Percentiles rank a stretch among this genome's conserved stretches.
These are phyloP conservation scores for Tulasnella sp. DNA, from an alignment of 768 basidiomycete species.

Conservation along the genomic window DNA sequence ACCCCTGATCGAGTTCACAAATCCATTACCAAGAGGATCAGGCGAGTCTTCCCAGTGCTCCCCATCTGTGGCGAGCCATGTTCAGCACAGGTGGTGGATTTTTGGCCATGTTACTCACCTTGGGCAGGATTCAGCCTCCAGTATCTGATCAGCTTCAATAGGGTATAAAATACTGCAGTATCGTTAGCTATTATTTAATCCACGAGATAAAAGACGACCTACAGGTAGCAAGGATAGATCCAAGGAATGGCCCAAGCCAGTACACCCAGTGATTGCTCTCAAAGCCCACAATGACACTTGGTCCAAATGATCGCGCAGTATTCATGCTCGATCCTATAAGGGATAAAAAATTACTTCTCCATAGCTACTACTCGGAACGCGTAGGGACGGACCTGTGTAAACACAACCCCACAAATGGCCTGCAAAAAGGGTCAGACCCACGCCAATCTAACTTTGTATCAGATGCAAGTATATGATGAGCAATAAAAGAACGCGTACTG, in stretches of 20 bases:
- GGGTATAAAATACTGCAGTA: slow-evolving; percentile 40
- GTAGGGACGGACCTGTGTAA: too few species aligned
- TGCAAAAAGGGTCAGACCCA: slow-evolving; percentile 51
- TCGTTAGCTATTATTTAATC: slow-evolving; percentile 45
- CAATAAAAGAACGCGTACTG: too few species aligned
- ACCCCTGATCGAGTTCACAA: too few species aligned
- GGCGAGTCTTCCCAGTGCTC: too few species aligned
- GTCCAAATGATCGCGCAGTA: slow-evolving; percentile 55
- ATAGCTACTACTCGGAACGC: background rate
- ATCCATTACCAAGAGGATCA: too few species aligned
- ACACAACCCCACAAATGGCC: slow-evolving; percentile 43
- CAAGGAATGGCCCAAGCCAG: slow-evolving; percentile 59
- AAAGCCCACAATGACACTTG: slow-evolving; percentile 53
- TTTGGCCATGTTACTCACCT: too few species aligned
- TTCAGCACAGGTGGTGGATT: too few species aligned
- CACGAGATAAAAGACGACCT: too few species aligned
- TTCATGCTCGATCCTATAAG: slow-evolving; percentile 60
- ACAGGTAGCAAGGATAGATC: slow-evolving; percentile 49
- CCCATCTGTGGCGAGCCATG: too few species aligned
- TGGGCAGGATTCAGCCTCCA: slow-evolving; percentile 42
- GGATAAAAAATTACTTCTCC: background rate
- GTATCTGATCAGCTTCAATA: slow-evolving; percentile 27
- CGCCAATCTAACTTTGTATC: too few species aligned
- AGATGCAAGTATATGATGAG: too few species aligned
- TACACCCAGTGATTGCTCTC: slow-evolving; percentile 52